Percentiles rank a stretch among this genome's conserved stretches.
Evolutionary conservation across 148 eudicot genomes (phyloP).

Genomic region (Spergularia marina): DNA sequence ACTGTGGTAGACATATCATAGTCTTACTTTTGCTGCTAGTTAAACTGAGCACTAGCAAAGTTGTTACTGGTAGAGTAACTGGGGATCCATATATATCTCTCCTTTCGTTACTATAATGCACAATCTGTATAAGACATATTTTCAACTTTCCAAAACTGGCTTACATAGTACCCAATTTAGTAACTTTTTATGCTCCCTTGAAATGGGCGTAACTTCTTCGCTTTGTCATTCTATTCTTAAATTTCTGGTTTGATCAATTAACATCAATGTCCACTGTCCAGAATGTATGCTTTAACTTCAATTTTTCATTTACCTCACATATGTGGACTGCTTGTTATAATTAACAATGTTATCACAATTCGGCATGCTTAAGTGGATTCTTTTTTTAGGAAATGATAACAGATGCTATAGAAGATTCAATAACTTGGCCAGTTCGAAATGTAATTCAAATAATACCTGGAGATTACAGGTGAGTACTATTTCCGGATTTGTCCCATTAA

Average conservation of each 20-base stretch:
- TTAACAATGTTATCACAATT: neutral
- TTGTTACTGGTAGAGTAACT: too few relatives aligned
- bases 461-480: slow-evolving; percentile 59
- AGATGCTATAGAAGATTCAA: slow-evolving; percentile 90
- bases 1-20: too few relatives aligned
- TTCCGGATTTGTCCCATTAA: neutral
- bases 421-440: slow-evolving; percentile 85
- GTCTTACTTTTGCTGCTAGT: too few relatives aligned
- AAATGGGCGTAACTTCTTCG: neutral
- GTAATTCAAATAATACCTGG: slow-evolving; percentile 83
- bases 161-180: too few relatives aligned
- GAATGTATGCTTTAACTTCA: neutral
- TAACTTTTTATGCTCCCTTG: neutral
- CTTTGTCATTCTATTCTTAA: neutral
- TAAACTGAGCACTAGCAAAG: too few relatives aligned
- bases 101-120: too few relatives aligned
- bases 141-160: too few relatives aligned
- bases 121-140: too few relatives aligned
- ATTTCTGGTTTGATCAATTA: neutral
- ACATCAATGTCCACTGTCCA: neutral
- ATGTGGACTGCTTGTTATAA: neutral
- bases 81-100: too few relatives aligned
- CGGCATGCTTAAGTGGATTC: neutral
- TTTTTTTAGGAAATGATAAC: slow-evolving; percentile 62
- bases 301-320: neutral